Percentiles rank a stretch among this genome's conserved stretches.
Conservation (phyloP, 2,329 filamentous ascomycete genomes). For the Aurifilum marmelostoma region DNA sequence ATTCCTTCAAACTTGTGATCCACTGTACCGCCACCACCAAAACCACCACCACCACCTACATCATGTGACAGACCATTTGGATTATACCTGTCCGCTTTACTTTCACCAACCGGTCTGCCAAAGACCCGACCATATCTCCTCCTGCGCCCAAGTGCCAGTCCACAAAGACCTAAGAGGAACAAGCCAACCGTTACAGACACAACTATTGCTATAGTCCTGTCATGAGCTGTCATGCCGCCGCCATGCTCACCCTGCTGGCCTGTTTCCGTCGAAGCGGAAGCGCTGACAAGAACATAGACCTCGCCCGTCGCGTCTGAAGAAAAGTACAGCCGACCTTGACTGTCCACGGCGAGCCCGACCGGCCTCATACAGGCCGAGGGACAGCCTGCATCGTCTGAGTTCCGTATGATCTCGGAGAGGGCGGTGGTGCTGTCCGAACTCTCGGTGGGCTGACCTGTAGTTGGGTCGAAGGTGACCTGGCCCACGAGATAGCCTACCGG, state of each 20-base stretch:
- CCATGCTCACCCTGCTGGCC: neutral
- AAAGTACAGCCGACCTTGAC: constrained; percentile 60
- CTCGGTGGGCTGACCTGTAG: constrained; percentile 45
- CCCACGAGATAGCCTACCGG: constrained; percentile 52
- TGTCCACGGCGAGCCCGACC: constrained; percentile 55
- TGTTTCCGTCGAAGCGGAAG: constrained; percentile 4
- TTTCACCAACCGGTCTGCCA: neutral
- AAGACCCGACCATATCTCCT: neutral
- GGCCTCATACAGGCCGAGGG: constrained; percentile 64
- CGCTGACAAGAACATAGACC: constrained; percentile 56
- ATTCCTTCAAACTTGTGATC: neutral
- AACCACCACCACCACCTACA: too few species aligned
- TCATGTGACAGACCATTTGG: neutral
- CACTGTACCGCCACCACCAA: neutral
- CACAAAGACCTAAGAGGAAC: neutral
- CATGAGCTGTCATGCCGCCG: neutral
- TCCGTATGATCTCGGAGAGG: constrained; percentile 57
- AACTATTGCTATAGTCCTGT: neutral
- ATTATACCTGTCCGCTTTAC: too few species aligned
- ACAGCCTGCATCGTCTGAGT: constrained; percentile 55
- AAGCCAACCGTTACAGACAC: neutral
- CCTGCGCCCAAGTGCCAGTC: neutral
- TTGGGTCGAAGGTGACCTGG: constrained; percentile 42
- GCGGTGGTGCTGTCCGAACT: constrained; percentile 48
- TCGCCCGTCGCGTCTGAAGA: constrained; percentile 65